Evolutionary conservation across 2,329 filamentous ascomycete species (phyloP), one percentile per base, ranked within the genome.

Genomic region (Pseudogymnoascus sp.): DNA sequence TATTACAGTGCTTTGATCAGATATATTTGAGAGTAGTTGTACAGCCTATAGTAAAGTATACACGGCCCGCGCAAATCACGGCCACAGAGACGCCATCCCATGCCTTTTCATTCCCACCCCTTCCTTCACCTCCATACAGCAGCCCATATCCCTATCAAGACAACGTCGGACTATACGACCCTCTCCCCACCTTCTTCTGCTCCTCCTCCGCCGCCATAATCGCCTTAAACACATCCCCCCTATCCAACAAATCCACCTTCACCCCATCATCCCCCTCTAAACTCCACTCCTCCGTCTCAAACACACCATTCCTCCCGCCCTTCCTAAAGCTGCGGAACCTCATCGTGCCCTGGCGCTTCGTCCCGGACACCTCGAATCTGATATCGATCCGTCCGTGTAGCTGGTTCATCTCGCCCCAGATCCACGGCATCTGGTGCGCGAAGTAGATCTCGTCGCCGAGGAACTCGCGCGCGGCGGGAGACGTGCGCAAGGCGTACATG

Each of bases 251-350:
- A 71, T 95, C 87, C 66, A 97, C 75, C 72, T 75, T 79, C 44
- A 66, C 67, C 40, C 82, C 81, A 66, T 87, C 83, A 59, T 78
- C 78, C 64, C 84, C 85, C 72, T 87, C 84, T 68, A 99, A 77
- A 71, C 87, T 94, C 92, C 93, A 99, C 78, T 92, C 89, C 62
- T 87, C 83, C 36, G 94, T 99, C 77, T 91, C 86, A 74, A 96
- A 97, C 79, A 83, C 75, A 37, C 78, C 79, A 68, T 60, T 60
- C 73, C 83, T 83, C 66, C 83, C 82, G 58, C 83, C 82, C 67
- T 82, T 85, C 71, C 94, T 82, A 72, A 83, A 79, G 77, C 90
- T 94, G 67, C 81, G 83, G 75, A 99, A 95, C 71, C 84, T 83
- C 83, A 97, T 94, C 71, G 85, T 80, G 6, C 86, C 94, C 67